Base-by-base conservation (phyloP, 148 eudicot species). In the Vaccinium darrowii region DNA sequence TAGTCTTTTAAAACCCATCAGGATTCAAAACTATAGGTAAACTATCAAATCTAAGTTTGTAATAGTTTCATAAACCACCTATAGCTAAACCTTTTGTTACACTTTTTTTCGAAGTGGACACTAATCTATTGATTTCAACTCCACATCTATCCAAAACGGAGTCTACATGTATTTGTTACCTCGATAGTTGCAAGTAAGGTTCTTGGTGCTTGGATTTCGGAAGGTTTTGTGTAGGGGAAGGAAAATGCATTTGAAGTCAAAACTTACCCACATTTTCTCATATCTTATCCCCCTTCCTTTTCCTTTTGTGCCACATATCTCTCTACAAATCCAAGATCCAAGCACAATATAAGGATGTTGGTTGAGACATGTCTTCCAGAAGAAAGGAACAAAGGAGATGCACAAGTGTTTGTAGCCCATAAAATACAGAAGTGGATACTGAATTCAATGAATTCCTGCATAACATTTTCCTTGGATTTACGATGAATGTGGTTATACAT, bases 321-420 rank as follows among this genome's bases (percentile, higher is more conserved):
- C 69, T 63, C 69, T 63, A 63, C 69, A n/a, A 63, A 63, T 63
- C 27, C 27, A 63, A 63, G 69, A n/a, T n/a, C 12, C 69, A 63
- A 21, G 69, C 69, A n/a, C 69, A 63, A 63, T n/a, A 62, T 72
- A 73, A 30, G 76, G 51, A 76, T 76, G 79, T 50, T 76, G 10
- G 49, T n/a, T 76, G 53, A 76, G 54, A 76, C 27, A 76, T 76
- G 23, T 19, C 49, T 73, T 73, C 76, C 50, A 33, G 76, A 14
- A 36, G 50, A 73, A 73, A 36, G 49, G 7, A 73, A 15, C 9
- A 4, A 33, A 72, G 43, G 43, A 14, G 5, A 72, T 30, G 16
- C 50, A 49, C 14, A 8, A 12, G 7, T 23, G 0, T 47, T 76
- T 19, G 52, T 53, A 76, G 79, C 54, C 23, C 2, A 3, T 76